A percentile compares a stretch with the other conserved stretches of the same genome.
These are phyloP conservation scores for Cutaneotrichosporon arboriforme DNA, from an alignment of 1,284 basidiomycete genomes.

Conservation along the genomic window DNA sequence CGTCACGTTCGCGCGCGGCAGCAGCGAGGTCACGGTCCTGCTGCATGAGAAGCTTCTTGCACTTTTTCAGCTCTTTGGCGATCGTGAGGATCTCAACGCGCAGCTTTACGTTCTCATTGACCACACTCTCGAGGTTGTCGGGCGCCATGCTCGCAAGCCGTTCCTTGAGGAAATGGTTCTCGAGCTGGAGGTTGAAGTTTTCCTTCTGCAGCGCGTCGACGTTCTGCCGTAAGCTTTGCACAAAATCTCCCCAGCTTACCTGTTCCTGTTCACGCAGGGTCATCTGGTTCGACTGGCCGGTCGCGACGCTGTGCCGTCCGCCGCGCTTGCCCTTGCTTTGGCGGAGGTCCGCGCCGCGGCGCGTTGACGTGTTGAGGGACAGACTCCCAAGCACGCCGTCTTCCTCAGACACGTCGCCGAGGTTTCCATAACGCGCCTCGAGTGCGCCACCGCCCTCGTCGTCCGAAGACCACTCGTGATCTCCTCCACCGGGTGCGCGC, in stretches of 20 bases:
- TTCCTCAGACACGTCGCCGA: constrained; percentile 6
- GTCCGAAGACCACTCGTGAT: constrained; percentile 2
- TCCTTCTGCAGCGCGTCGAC: constrained; percentile 91
- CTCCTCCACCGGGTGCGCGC: neutral
- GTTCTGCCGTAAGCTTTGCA: constrained; percentile 61
- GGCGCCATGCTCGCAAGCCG: constrained; percentile 75
- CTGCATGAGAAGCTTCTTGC: constrained; percentile 80
- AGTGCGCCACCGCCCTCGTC: constrained; percentile 19
- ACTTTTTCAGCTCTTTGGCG: constrained; percentile 85
- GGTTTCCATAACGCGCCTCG: constrained; percentile 20
- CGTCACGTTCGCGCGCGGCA: constrained; percentile 53
- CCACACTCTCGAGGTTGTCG: constrained; percentile 81
- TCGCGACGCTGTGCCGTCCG: constrained; percentile 45
- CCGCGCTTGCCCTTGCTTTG: constrained; percentile 31
- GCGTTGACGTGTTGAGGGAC: constrained; percentile 26
- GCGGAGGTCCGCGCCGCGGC: constrained; percentile 7
- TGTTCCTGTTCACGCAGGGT: constrained; percentile 92
- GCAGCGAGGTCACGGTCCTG: constrained; percentile 71
- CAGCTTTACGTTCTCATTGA: constrained; percentile 89
- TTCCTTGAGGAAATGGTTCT: constrained; percentile 88
- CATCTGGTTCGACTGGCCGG: constrained; percentile 46
- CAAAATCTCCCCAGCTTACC: no score
- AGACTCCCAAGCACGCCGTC: constrained; percentile 23
- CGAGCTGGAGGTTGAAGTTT: constrained; percentile 88
- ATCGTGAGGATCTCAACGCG: constrained; percentile 88